Conservation (phyloP, 805 yeast genomes). For the Starmera amethionina region DNA sequence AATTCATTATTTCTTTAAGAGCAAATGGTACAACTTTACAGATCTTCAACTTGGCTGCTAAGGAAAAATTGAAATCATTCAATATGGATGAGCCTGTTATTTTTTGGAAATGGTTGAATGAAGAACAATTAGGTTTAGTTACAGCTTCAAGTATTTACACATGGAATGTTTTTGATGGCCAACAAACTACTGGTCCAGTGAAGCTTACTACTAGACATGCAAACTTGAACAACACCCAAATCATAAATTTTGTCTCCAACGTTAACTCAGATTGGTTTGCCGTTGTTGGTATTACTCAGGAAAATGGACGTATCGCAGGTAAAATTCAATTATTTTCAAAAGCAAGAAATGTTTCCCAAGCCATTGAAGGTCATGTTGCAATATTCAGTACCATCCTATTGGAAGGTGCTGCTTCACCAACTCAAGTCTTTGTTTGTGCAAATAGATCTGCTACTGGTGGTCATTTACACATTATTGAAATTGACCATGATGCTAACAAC, state of each 20-base stretch:
- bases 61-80: slow-evolving; percentile 82
- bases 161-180: slow-evolving; percentile 80
- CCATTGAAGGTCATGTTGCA: slow-evolving; percentile 96
- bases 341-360: slow-evolving; percentile 87
- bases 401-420: slow-evolving; percentile 56
- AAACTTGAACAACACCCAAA: slow-evolving; percentile 68
- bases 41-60: slow-evolving; percentile 79
- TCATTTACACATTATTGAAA: slow-evolving; percentile 85
- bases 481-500: slow-evolving; percentile 80
- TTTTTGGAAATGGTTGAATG: slow-evolving; percentile 90
- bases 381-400: slow-evolving; percentile 70
- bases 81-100: slow-evolving; percentile 82
- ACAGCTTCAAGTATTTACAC: slow-evolving; percentile 66
- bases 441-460: slow-evolving; percentile 73
- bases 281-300: slow-evolving; percentile 89
- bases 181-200: slow-evolving; percentile 69
- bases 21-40: slow-evolving; percentile 96
- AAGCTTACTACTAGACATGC: slow-evolving; percentile 79
- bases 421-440: slow-evolving; percentile 88
- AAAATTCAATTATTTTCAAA: slow-evolving; percentile 88
- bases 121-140: slow-evolving; percentile 68
- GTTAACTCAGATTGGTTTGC: slow-evolving; percentile 86
- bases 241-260: slow-evolving; percentile 83
- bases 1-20: slow-evolving; percentile 82
- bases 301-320: slow-evolving; percentile 89